These are phyloP conservation scores for Tricholoma matsutake DNA, from an alignment of 768 basidiomycete species.

Conservation along the genomic window DNA sequence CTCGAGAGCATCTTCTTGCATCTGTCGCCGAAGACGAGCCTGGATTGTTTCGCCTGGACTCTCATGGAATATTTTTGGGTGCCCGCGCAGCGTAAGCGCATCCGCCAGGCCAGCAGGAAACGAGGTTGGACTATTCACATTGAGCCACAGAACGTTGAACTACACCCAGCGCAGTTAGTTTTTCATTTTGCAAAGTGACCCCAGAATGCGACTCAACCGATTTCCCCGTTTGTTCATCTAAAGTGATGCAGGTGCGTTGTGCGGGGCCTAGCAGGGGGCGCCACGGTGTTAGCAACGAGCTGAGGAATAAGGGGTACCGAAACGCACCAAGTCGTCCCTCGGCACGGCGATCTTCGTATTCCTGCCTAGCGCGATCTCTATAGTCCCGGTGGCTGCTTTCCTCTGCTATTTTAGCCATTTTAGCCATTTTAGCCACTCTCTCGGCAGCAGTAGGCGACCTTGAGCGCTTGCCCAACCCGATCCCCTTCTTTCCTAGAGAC, in stretches of 20 bases:
- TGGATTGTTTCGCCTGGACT: slow-evolving; percentile 33
- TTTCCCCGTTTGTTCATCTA: slow-evolving; percentile 74
- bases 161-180: slow-evolving; percentile 25
- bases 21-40: slow-evolving; percentile 64
- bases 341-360: slow-evolving; percentile 75
- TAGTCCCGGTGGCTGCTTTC: slow-evolving; percentile 53
- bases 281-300: neutral
- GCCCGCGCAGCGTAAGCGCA: slow-evolving; percentile 42
- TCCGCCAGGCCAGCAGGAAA: slow-evolving; percentile 68
- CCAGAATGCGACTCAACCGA: slow-evolving; percentile 35
- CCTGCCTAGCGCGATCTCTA: slow-evolving; percentile 66
- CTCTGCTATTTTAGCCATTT: slow-evolving; percentile 76
- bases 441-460: slow-evolving; percentile 62
- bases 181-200: slow-evolving; percentile 1
- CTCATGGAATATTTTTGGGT: slow-evolving; percentile 19
- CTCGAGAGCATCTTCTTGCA: slow-evolving; percentile 70
- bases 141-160: slow-evolving; percentile 83
- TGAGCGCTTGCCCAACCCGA: slow-evolving; percentile 67
- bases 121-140: slow-evolving; percentile 59
- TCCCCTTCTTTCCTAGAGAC: slow-evolving; percentile 70
- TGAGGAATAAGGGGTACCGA: neutral
- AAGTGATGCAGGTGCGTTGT: slow-evolving; percentile 67
- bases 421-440: slow-evolving; percentile 71
- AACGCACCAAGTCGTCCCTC: slow-evolving; percentile 59
- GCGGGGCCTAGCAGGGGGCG: slow-evolving; percentile 42